These are phyloP conservation scores for Dendrobium chrysotoxum DNA, from an alignment of 106 monocot species.

Conservation along the genomic window DNA sequence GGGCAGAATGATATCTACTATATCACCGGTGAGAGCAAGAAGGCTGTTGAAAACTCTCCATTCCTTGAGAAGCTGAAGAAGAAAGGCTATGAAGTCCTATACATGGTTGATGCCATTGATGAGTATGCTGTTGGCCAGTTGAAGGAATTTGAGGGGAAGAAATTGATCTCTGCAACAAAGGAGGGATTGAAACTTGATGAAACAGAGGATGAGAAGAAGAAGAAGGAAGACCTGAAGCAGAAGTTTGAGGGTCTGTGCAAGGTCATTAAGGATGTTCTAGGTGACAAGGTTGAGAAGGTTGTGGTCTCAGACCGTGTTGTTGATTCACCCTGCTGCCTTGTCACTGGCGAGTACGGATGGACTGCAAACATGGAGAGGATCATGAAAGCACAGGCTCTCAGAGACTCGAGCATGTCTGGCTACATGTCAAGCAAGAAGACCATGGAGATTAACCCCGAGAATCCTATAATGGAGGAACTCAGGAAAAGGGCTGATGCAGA, in stretches of 20 bases:
- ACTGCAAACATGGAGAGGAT: constrained; percentile 85
- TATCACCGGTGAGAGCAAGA: constrained; percentile 84
- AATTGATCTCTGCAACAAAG: constrained; percentile 68
- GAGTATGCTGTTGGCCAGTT: constrained; percentile 71
- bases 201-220: constrained; percentile 73
- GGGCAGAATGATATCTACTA: constrained; percentile 74
- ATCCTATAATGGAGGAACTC: constrained; percentile 74
- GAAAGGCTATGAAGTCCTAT: constrained; percentile 71
- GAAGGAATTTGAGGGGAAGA: constrained; percentile 81
- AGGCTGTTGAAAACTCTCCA: constrained; percentile 81
- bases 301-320: constrained; percentile 73
- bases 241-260: constrained; percentile 80
- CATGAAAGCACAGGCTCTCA: constrained; percentile 73
- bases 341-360: constrained; percentile 77
- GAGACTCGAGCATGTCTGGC: constrained; percentile 71
- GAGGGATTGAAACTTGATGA: constrained; percentile 71
- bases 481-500: constrained; percentile 67
- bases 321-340: constrained; percentile 73
- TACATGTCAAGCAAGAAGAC: constrained; percentile 90
- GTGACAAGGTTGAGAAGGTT: constrained; percentile 78
- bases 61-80: constrained; percentile 78
- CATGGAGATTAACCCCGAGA: constrained; percentile 83
- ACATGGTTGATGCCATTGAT: constrained; percentile 76
- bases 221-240: constrained; percentile 46
- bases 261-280: constrained; percentile 67